Evolutionary conservation across 2,329 filamentous ascomycete genomes (phyloP), one percentile per base, ranked within the genome.

Genomic region (Epicoccum nigrum): DNA sequence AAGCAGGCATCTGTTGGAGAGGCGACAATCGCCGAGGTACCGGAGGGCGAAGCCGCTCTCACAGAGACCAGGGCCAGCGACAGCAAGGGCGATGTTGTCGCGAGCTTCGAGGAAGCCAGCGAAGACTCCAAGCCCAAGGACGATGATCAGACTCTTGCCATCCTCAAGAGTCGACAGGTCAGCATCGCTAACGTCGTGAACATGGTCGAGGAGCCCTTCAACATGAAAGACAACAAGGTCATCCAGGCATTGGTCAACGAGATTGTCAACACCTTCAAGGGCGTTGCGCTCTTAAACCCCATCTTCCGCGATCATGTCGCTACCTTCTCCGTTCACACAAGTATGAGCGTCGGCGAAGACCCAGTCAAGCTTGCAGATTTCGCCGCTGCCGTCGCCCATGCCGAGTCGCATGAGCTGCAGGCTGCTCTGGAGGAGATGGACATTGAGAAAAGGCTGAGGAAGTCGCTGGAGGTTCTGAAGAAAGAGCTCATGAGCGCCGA

Each of bases 401-500:
- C 90, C 1, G 94, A 94, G 16, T 87, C 95, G 47, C 85, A 87
- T 47, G 94, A 99, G 76, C 81, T 97, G 35, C 95, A 99, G 71
- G 91, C 96, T 64, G 90, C 97, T 0, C 79, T 99, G 2, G 87
- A 90, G 51, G 90, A 89, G 44, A 83, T 97, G 74, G 91, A 97
- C 65, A 88, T 99, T 13, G 92, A 97, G 73, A 89, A 96, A 64
- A 85, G 95, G 57, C 84, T 99, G 74, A 89, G 92, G 63, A 97
- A 97, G 75, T 90, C 93, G 0, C 79, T 99, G 2, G 85, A 93
- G 34, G 90, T 97, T 2, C 80, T 99, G 60, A 99, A 99, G 79
- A 97, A 97, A 74, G 94, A 99, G 77, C 84, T 97, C 45, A 96
- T 97, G 89, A 99, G 97, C 63, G 94, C 94, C 0, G 90, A 97